A percentile compares a stretch with the other conserved stretches of the same genome.
These are phyloP conservation scores for Spiraea crenata DNA, from an alignment of 331 rosid species.

Conservation along the genomic window DNA sequence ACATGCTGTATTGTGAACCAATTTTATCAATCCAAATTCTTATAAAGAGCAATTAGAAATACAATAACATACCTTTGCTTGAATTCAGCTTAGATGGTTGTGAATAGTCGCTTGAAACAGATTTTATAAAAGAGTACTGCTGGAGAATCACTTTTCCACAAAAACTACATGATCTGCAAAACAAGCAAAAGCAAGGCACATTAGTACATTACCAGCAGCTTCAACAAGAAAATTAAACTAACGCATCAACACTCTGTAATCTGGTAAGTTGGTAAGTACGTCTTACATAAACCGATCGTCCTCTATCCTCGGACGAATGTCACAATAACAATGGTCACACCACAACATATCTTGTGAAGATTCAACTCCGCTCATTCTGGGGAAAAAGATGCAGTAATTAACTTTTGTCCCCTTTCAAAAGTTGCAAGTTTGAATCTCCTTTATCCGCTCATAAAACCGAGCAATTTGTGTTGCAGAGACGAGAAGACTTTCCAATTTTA, in stretches of 20 bases:
- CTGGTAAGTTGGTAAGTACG: background rate
- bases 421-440: too few relatives aligned
- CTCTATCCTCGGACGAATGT: background rate
- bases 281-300: background rate
- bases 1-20: too few relatives aligned
- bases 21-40: too few relatives aligned
- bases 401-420: too few relatives aligned
- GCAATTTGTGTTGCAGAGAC: too few relatives aligned
- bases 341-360: background rate
- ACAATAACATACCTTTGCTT: slow-evolving; percentile 43
- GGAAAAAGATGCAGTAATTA: too few relatives aligned
- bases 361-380: too few relatives aligned
- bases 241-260: background rate
- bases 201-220: too few relatives aligned
- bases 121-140: slow-evolving; percentile 24
- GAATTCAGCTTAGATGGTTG: slow-evolving; percentile 54
- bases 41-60: too few relatives aligned
- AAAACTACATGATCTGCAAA: slow-evolving; percentile 23
- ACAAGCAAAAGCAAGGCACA: background rate
- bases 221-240: too few relatives aligned
- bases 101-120: slow-evolving; percentile 41
- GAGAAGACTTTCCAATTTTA: too few relatives aligned
- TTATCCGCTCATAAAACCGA: too few relatives aligned
- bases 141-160: slow-evolving; percentile 38
- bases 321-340: slow-evolving; percentile 4